Conservation (phyloP, 208 protist genomes). For the Leishmania amazonensis region DNA sequence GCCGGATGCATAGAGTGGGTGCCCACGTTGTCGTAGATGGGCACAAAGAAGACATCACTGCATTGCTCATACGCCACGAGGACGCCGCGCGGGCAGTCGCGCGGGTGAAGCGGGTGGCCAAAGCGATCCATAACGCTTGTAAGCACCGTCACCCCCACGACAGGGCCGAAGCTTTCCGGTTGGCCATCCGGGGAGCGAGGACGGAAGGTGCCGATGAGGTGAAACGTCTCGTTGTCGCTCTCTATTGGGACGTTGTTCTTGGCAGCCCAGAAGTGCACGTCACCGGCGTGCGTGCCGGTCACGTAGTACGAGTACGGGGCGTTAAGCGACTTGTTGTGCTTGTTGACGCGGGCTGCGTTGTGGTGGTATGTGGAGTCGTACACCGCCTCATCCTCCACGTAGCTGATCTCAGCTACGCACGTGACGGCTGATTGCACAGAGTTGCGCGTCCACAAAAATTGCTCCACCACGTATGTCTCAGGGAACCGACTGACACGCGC, state of each 20-base stretch:
- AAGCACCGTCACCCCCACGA: constrained; percentile 60
- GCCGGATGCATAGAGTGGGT: constrained; percentile 39
- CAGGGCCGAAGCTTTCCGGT: constrained; percentile 33
- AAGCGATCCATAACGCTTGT: constrained; percentile 29
- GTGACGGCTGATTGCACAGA: constrained; percentile 61
- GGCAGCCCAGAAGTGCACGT: constrained; percentile 79
- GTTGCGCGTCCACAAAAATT: constrained; percentile 74
- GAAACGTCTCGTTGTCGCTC: constrained; percentile 33
- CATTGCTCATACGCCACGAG: constrained; percentile 64
- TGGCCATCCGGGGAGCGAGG: constrained; percentile 17
- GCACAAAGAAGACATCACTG: constrained; percentile 58
- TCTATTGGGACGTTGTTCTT: constrained; percentile 50
- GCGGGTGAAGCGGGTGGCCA: constrained; percentile 38
- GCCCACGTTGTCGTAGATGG: constrained; percentile 43
- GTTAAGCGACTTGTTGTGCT: constrained; percentile 33
- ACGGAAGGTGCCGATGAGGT: constrained; percentile 38
- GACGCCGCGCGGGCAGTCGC: constrained; percentile 59
- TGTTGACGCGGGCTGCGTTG: constrained; percentile 21
- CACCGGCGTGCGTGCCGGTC: constrained; percentile 55
- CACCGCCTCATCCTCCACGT: constrained; percentile 31
- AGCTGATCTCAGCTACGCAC: constrained; percentile 68
- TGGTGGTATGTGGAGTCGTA: constrained; percentile 13
- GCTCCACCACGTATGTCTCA: constrained; percentile 78
- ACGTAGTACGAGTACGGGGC: constrained; percentile 66
- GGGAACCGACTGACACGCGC: constrained; percentile 80